phyloP scores from a whole-genome alignment of 306 rosid species.

The Vigna reflexopilosa region DNA sequence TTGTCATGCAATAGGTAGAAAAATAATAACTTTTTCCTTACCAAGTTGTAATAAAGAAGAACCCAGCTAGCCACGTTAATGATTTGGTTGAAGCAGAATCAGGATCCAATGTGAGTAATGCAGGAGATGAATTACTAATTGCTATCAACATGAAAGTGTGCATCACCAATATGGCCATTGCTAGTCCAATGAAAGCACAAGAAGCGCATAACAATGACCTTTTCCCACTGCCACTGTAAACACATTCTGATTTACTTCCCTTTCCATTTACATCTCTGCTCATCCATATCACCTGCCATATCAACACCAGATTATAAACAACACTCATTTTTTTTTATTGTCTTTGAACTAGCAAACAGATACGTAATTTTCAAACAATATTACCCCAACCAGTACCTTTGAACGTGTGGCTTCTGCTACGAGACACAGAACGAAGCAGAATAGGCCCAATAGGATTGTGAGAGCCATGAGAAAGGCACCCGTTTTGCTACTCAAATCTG shows the following conservation, averaged over 20 bases:
- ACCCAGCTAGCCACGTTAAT: conserved; percentile 63
- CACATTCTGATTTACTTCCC: conserved; percentile 54
- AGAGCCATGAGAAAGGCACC: conserved; percentile 51
- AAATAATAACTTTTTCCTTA: conserved; percentile 26
- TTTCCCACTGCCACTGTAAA: conserved; percentile 71
- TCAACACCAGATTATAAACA: conserved; percentile 28
- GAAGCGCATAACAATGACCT: conserved; percentile 61
- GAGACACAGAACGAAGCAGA: conserved; percentile 72
- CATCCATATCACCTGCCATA: conserved; percentile 61
- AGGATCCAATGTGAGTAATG: conserved; percentile 57
- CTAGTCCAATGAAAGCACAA: conserved; percentile 67
- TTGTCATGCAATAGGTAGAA: neutral
- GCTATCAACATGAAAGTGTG: conserved; percentile 61
- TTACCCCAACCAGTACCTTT: conserved; percentile 51
- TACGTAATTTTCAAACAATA: neutral
- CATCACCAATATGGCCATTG: conserved; percentile 55
- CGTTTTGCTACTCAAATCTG: conserved; percentile 60
- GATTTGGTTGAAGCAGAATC: conserved; percentile 54
- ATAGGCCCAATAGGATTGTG: conserved; percentile 63
- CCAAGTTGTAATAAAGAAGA: conserved; percentile 80
- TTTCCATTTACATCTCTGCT: conserved; percentile 33
- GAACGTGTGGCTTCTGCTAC: conserved; percentile 76
- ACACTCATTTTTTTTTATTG: neutral
- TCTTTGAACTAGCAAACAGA: neutral
- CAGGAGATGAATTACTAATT: conserved; percentile 60